A percentile compares a stretch with the other conserved stretches of the same genome.
phyloP scores from a whole-genome alignment of 345 rosid genomes.

The Physaria fendleri region DNA sequence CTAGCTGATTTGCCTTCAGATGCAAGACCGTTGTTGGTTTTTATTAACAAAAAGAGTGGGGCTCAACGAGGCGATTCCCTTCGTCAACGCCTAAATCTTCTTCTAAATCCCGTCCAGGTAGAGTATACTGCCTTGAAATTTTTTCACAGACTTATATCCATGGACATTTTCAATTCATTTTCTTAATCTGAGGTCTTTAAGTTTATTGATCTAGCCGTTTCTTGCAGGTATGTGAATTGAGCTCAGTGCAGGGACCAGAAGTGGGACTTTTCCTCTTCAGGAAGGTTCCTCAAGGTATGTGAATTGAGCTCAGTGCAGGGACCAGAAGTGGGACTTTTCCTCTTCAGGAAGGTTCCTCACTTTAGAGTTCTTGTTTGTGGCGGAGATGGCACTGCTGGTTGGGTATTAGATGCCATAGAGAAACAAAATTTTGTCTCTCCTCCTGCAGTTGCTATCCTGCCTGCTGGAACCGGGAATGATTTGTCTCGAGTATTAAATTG shows the following conservation, averaged over 20 bases:
- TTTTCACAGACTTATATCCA: neutral
- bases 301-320: conserved; percentile 74
- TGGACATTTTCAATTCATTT: neutral
- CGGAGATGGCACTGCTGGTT: conserved; percentile 92
- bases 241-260: conserved; percentile 77
- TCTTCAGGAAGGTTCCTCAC: conserved; percentile 80
- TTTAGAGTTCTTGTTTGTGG: conserved; percentile 91
- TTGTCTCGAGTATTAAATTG: conserved; percentile 78
- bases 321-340: conserved; percentile 78
- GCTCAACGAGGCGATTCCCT: conserved; percentile 77
- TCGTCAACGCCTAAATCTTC: conserved; percentile 64
- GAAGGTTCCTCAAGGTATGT: conserved; percentile 61
- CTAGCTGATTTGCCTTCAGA: conserved; percentile 67
- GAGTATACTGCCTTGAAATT: conserved; percentile 5
- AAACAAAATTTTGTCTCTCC: conserved; percentile 84
- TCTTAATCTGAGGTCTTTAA: too few relatives aligned
- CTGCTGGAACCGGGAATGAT: conserved; percentile 97
- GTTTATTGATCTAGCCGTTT: conserved; percentile 18
- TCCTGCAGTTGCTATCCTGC: conserved; percentile 89
- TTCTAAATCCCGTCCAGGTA: conserved; percentile 88
- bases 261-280: conserved; percentile 72
- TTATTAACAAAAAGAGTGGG: conserved; percentile 89
- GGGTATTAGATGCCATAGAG: conserved; percentile 87
- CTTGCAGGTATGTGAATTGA: conserved; percentile 70
- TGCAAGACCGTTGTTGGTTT: conserved; percentile 79